Base-by-base conservation (phyloP, 2,329 filamentous ascomycete species). In the Sporothrix humicola region DNA sequence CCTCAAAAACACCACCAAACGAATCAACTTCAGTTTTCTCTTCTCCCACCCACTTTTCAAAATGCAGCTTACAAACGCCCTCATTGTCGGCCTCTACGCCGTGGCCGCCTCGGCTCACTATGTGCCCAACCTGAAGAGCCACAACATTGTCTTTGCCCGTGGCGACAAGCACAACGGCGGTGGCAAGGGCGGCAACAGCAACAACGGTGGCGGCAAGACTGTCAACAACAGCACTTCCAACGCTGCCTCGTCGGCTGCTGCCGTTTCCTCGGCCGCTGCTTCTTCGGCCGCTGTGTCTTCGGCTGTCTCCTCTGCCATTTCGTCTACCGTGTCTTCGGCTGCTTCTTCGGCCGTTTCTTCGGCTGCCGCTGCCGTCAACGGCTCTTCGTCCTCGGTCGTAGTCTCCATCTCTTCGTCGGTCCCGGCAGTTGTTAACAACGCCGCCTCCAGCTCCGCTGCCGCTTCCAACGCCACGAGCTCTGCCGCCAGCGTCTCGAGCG, bases 61-160 rank as follows among this genome's bases (percentile, higher is more conserved):
- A 73, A 88, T 88, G 86, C 86, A 86, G 83, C 80, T 84, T 76
- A 75, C 69, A 37, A 79, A 81, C 75, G 76, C 82, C 73, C 79
- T 85, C 70, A 76, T 79, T 77, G 77, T 86, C 76, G 84, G 83
- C 81, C 80, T 85, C 75, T 79, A 86, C 76, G 84, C 83, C 79
- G 81, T 82, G 76, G 78, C 84, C 69, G 80, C 82, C 71, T 78
- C 80, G 68, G 86, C 85, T 79, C 81, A 83, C 78, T 82, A 83
- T 74, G 70, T 74, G 23, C 77, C 79, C 76, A 74, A 75, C 56
- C 80, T 81, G 76, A 81, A 81, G 76, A 81, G 79, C 61, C 81
- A 83, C 78, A 76, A 78, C 76, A 76, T 78, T 72, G 76, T 81
- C 72, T 77, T 78, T 74, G 77, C 77, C 72, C 78, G 78, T 66